Evolutionary conservation across 106 monocot species (phyloP).

Genomic region (Xerophyta viscosa): DNA sequence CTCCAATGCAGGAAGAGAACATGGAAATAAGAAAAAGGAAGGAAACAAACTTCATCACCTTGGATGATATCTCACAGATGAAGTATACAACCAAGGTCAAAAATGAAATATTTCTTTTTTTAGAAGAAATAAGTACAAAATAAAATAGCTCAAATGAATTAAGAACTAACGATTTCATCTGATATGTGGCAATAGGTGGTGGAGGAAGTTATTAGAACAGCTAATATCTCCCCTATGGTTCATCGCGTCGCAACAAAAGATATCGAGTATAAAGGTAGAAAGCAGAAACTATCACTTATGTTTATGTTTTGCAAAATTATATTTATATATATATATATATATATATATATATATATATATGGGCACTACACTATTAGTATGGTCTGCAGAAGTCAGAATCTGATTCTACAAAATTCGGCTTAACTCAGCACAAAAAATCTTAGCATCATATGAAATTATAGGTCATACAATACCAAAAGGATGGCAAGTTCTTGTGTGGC

Average conservation of each 20-base stretch:
- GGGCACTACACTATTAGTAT: too few relatives aligned
- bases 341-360: too few relatives aligned
- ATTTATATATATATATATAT: background rate
- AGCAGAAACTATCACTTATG: background rate
- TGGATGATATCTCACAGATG: slow-evolving; percentile 29
- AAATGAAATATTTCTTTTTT: background rate
- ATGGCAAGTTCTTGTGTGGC: slow-evolving; percentile 38
- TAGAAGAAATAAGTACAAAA: background rate
- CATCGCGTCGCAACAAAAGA: background rate
- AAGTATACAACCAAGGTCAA: slow-evolving; percentile 24
- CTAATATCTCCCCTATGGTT: too few relatives aligned
- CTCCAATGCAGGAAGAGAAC: slow-evolving; percentile 19
- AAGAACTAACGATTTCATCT: too few relatives aligned
- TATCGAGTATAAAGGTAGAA: background rate
- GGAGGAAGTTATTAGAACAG: too few relatives aligned
- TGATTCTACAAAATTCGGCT: background rate
- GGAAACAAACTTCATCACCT: slow-evolving; percentile 21
- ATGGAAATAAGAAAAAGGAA: slow-evolving; percentile 11
- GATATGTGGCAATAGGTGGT: too few relatives aligned
- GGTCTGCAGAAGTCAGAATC: too few relatives aligned
- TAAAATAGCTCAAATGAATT: background rate
- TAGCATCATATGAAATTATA: background rate
- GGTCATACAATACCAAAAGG: slow-evolving; percentile 24
- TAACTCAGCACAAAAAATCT: background rate
- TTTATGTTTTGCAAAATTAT: too few relatives aligned